Evolutionary conservation across 2,329 filamentous ascomycete genomes (phyloP), one percentile per base, ranked within the genome.

Genomic region (Aspergillus spinulosporus): DNA sequence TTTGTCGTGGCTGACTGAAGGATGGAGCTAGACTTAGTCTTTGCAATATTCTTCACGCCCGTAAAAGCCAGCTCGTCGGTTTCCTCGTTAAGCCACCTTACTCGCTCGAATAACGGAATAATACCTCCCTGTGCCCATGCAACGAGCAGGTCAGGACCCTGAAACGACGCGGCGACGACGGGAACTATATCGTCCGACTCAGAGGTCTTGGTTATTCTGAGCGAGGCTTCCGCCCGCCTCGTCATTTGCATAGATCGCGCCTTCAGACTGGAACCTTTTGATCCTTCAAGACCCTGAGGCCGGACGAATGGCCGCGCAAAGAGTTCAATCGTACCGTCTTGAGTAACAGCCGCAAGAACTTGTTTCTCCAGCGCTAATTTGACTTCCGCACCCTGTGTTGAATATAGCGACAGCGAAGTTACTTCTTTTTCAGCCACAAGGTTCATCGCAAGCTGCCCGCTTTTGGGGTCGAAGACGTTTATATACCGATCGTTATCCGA

Each of bases 1-100:
- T 83, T 85, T 54, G 80, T 78, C 53, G 78, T 76, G 14, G 77
- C 79, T 2, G 79, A 77, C 51, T 71, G 70, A 42, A 80, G 65
- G 9, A 72, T 72, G 21, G 74, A 75, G 47, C 72, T 70, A 5
- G 72, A 72, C 61, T 76, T 80, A 46, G 66, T 71, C 58, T 74
- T 76, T 12, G 71, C 65, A n/a, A 82, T 69, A 44, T 77, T 75
- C 59, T 75, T 77, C 7, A 68, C 62, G 15, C 78, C 79, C 3
- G 67, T 73, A 51, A 81, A 74, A 2, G 73, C 65, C 9, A 81
- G 64, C 53, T 75, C 71, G 4, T 78, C 72, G 21, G 74, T 78
- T 28, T 71, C 70, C 54, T 76, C 73, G 45, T 78, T 72, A 42
- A 78, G 68, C 73, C 78, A 78, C 60, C 71, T 72, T 53, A 81